phyloP scores from a whole-genome alignment of 2,329 filamentous ascomycete genomes.

The Paradendryphiella salina region DNA sequence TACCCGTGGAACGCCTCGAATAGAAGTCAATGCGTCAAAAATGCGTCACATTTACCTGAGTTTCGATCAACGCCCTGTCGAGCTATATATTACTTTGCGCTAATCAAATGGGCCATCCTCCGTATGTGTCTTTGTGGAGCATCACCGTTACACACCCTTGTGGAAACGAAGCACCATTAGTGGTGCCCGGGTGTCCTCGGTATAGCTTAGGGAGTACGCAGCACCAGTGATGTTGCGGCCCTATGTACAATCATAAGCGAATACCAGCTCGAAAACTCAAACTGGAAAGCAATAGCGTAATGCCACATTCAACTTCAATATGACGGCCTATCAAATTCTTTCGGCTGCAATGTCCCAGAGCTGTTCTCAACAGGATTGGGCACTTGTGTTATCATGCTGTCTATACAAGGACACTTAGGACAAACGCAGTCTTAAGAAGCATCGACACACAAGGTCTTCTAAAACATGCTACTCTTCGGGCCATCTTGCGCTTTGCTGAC shows the following conservation, averaged over 20 bases:
- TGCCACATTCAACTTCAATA: no score
- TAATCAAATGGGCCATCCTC: neutral
- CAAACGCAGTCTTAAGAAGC: neutral
- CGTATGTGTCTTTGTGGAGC: neutral
- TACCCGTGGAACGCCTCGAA: slow-evolving; percentile 42
- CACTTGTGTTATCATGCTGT: neutral
- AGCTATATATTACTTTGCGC: neutral
- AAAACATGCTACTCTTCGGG: no score
- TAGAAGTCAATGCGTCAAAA: slow-evolving; percentile 16
- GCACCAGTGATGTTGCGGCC: neutral
- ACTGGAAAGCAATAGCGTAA: no score
- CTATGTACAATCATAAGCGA: neutral
- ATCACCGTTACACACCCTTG: neutral
- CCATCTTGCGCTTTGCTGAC: no score
- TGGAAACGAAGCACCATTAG: neutral
- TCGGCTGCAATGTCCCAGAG: no score
- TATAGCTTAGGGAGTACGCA: neutral
- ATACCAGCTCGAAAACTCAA: no score
- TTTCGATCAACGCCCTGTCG: neutral
- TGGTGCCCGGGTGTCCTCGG: neutral
- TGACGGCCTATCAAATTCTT: no score
- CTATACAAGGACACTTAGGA: neutral
- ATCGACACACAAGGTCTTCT: neutral
- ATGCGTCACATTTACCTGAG: neutral
- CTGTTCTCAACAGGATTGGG: neutral